Percentiles rank a stretch among this genome's conserved stretches.
Conservation (phyloP, 2,329 filamentous ascomycete species). For the Blumeriella jaapii region DNA sequence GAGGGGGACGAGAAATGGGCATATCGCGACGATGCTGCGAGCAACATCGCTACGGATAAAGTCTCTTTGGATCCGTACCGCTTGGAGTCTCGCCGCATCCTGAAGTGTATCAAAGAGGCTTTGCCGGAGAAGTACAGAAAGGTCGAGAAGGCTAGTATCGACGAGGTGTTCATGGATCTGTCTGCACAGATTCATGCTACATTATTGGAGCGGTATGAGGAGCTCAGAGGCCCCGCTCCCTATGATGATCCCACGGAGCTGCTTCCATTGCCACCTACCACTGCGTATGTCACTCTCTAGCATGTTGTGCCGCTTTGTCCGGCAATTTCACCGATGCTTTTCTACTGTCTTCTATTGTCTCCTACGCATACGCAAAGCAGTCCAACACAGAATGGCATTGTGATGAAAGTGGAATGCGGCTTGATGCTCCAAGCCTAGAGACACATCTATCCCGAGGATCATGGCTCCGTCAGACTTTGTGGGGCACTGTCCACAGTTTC, state of each 20-base stretch:
- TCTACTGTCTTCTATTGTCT: too few relatives aligned
- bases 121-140: conserved; percentile 55
- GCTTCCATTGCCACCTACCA: conserved; percentile 61
- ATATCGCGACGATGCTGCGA: conserved; percentile 71
- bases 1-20: conserved; percentile 88
- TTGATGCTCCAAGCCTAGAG: too few relatives aligned
- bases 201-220: conserved; percentile 65
- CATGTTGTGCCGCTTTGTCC: background rate
- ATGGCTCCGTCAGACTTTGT: too few relatives aligned
- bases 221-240: conserved; percentile 54
- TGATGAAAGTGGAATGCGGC: too few relatives aligned
- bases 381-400: too few relatives aligned
- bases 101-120: conserved; percentile 64
- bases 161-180: conserved; percentile 91
- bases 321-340: background rate
- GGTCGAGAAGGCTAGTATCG: conserved; percentile 88
- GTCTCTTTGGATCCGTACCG: conserved; percentile 91
- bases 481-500: too few relatives aligned
- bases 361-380: too few relatives aligned
- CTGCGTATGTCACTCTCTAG: conserved; percentile 32
- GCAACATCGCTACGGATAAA: conserved; percentile 78
- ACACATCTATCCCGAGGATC: too few relatives aligned
- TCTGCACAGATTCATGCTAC: conserved; percentile 71
- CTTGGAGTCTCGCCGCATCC: conserved; percentile 69
- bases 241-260: conserved; percentile 61